phyloP scores from a whole-genome alignment of 768 basidiomycete species.

The Termitomyces sp. region DNA sequence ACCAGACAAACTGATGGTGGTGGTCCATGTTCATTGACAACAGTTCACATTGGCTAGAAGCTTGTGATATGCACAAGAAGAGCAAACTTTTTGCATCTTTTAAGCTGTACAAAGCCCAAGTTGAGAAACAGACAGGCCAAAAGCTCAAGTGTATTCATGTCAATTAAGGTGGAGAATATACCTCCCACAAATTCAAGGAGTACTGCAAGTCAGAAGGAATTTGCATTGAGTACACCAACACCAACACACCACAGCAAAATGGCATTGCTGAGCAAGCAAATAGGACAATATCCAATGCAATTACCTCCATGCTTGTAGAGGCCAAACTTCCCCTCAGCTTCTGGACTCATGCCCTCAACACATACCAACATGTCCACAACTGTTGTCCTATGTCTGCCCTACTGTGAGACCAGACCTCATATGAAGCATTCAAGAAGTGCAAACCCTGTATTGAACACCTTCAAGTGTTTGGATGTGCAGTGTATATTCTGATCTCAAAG shows the following conservation, averaged over 20 bases:
- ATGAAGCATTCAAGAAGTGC: too few relatives aligned
- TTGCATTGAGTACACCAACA: slow-evolving; percentile 15
- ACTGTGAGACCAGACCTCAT: neutral
- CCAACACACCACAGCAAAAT: slow-evolving; percentile 24
- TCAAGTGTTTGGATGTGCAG: too few relatives aligned
- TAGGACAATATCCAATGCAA: slow-evolving; percentile 25
- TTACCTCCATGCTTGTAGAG: neutral
- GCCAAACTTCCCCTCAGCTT: slow-evolving; percentile 3
- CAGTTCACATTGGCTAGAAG: neutral
- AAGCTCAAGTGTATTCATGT: slow-evolving; percentile 19
- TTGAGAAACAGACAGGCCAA: slow-evolving; percentile 21
- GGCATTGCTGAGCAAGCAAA: slow-evolving; percentile 22
- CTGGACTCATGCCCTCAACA: slow-evolving; percentile 1
- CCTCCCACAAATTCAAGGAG: neutral
- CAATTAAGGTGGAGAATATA: slow-evolving; percentile 6
- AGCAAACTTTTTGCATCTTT: slow-evolving; percentile 18
- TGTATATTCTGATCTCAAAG: too few relatives aligned
- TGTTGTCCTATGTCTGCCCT: slow-evolving; percentile 1
- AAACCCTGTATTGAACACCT: too few relatives aligned
- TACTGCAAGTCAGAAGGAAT: slow-evolving; percentile 21
- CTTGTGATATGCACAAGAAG: slow-evolving; percentile 12
- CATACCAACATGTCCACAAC: slow-evolving; percentile 2
- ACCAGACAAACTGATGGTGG: neutral
- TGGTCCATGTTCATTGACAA: neutral
- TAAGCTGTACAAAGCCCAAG: slow-evolving; percentile 26